phyloP scores from a whole-genome alignment of 768 basidiomycete species.

The Leccinum rimulosum region DNA sequence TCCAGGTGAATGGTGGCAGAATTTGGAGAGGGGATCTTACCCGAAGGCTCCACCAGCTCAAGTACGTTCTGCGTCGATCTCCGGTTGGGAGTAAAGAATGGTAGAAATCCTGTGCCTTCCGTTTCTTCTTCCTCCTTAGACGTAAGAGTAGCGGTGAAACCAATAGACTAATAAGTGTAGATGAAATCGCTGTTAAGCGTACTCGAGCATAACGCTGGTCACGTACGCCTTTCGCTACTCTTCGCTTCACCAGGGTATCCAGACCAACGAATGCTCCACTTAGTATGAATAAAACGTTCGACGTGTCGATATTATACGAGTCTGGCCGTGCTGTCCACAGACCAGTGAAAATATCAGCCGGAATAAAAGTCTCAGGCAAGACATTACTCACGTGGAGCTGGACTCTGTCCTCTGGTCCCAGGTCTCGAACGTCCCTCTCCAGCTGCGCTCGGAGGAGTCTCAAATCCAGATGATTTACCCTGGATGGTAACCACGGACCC shows the following conservation, averaged over 20 bases:
- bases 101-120: conserved; percentile 38
- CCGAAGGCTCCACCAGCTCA: conserved; percentile 70
- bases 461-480: conserved; percentile 56
- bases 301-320: conserved; percentile 76
- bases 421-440: conserved; percentile 47
- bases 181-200: neutral
- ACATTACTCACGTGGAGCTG: conserved; percentile 23
- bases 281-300: conserved; percentile 91
- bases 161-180: conserved; percentile 66
- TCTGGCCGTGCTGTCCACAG: conserved; percentile 56
- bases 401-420: conserved; percentile 47
- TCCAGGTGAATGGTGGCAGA: neutral
- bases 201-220: neutral
- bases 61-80: conserved; percentile 52
- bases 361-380: neutral
- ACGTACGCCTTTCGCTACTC: conserved; percentile 83
- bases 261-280: conserved; percentile 95
- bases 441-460: conserved; percentile 42
- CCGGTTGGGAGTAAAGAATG: conserved; percentile 79
- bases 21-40: conserved; percentile 34
- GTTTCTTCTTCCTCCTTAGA: conserved; percentile 37
- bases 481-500: conserved; percentile 83
- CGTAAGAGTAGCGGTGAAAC: conserved; percentile 64
- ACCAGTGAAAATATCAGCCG: neutral
- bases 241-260: conserved; percentile 74